Evolutionary conservation across 257 asterid genomes (phyloP).

Genomic region (Catharanthus roseus): DNA sequence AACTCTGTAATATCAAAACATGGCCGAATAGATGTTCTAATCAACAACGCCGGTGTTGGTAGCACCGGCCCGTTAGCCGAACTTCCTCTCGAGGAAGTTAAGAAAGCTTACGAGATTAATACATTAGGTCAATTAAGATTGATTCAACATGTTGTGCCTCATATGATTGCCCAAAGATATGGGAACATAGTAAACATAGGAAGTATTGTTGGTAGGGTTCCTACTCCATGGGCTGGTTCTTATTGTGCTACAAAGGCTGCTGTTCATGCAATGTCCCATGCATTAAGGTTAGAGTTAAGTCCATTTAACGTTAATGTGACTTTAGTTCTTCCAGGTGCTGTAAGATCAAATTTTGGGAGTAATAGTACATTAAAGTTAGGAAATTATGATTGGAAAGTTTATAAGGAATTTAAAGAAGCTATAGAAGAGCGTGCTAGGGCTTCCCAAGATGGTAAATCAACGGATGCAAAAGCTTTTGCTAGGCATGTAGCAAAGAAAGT

Average conservation of each 20-base stretch:
- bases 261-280: conserved; percentile 49
- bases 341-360: conserved; percentile 48
- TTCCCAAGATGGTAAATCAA: conserved; percentile 61
- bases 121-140: conserved; percentile 55
- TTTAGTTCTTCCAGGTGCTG: conserved; percentile 54
- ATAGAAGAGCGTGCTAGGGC: conserved; percentile 56
- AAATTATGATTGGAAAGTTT: conserved; percentile 57
- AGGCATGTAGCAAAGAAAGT: conserved; percentile 47
- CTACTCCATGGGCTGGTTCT: conserved; percentile 83
- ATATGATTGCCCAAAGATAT: conserved; percentile 42
- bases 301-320: conserved; percentile 51
- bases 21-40: conserved; percentile 49
- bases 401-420: conserved; percentile 38
- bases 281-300: conserved; percentile 46
- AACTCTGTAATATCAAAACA: conserved; percentile 32
- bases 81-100: conserved; percentile 42
- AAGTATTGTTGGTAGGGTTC: conserved; percentile 59
- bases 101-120: conserved; percentile 50
- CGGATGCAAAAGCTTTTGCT: conserved; percentile 50
- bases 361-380: conserved; percentile 28
- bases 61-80: conserved; percentile 68
- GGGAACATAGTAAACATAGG: conserved; percentile 66
- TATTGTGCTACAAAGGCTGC: conserved; percentile 71
- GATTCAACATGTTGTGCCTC: conserved; percentile 59
- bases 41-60: conserved; percentile 76